Conservation (phyloP, 768 basidiomycete genomes). For the Phallus indusiatus region DNA sequence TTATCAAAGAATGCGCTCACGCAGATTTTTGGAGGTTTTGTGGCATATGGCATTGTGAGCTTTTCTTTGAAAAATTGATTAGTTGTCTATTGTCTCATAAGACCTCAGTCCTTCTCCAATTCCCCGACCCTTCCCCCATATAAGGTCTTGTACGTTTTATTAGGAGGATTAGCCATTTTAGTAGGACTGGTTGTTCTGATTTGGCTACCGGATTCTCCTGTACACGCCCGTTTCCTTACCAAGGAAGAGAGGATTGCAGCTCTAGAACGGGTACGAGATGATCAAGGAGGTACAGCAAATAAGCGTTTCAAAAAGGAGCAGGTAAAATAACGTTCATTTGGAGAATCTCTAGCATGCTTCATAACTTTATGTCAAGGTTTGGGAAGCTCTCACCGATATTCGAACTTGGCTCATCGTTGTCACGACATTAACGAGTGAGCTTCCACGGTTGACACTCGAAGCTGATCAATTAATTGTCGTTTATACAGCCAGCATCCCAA, state of each 20-base stretch:
- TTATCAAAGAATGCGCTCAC: slow-evolving; percentile 10
- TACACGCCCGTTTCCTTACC: slow-evolving; percentile 18
- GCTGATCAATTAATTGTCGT: slow-evolving; percentile 7
- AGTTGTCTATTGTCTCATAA: not conserved
- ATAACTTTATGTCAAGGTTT: not conserved
- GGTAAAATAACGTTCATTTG: slow-evolving; percentile 15
- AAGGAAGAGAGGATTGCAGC: slow-evolving; percentile 18
- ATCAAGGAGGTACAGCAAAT: slow-evolving; percentile 50
- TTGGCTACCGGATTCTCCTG: slow-evolving; percentile 18
- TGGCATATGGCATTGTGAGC: slow-evolving; percentile 12
- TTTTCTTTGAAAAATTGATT: not conserved
- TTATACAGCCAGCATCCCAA: slow-evolving; percentile 50
- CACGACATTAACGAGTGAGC: slow-evolving; percentile 48
- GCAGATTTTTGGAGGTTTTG: slow-evolving; percentile 12
- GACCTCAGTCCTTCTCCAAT: slow-evolving; percentile 8
- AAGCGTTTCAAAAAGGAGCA: slow-evolving; percentile 51
- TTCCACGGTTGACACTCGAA: not conserved
- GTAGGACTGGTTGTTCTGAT: slow-evolving; percentile 15
- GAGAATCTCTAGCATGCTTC: not conserved
- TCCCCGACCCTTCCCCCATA: slow-evolving; percentile 13
- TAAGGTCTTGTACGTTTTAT: slow-evolving; percentile 14
- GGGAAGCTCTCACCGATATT: slow-evolving; percentile 46
- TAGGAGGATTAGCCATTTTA: slow-evolving; percentile 16
- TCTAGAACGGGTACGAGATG: slow-evolving; percentile 19
- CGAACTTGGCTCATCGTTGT: slow-evolving; percentile 57